Base-by-base conservation (phyloP, 192 early-diverging fungal genomes). In the Coemansia sp. region DNA sequence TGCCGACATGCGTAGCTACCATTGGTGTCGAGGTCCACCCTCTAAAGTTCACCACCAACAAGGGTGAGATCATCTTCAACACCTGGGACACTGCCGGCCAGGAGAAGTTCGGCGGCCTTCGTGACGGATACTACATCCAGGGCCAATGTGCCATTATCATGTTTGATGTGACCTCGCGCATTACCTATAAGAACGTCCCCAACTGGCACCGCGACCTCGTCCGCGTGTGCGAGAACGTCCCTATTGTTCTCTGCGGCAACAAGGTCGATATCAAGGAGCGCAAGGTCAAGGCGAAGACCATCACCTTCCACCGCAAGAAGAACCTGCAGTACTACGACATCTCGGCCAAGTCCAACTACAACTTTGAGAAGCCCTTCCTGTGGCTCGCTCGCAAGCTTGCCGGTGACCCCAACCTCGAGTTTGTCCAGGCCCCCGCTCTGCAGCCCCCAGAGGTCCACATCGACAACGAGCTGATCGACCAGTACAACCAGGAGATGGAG, bases 301-400 rank as follows among this genome's bases (percentile, higher is more conserved):
- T 99, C 87, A 98, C 96, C 59, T 99, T 99, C 93, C 97, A 99
- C 88, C 88, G 97, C 74, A 99, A 99, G 89, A 98, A 98, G 92
- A 98, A 97, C 85, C 90, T 99, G 37, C 97, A 99, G 88, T 99
- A 99, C 91, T 99, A 98, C 85, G 97, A 99, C 83, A 99, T 99
- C 82, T 93, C 91, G 60, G 97, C 97, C 74, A 99, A 99, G 89
- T 89, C 87, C 79, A 99, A 99, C 91, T 99, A 98, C 88, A 99
- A 98, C 89, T 98, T 98, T 78, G 97, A 99, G 87, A 99, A 99
- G 92, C 97, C 97, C 61, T 98, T 98, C 93, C 87, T 99, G 70
- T 99, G 96, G 96, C 91, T 99, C 65, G 96, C 95, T 24, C 90
- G 97, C 68, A 98, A 98, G 90, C 87, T 99, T 63, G 85, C 91